Percentiles rank a stretch among this genome's conserved stretches.
Evolutionary conservation across 2,329 filamentous ascomycete species (phyloP).

Genomic region (Colletotrichum tanaceti): DNA sequence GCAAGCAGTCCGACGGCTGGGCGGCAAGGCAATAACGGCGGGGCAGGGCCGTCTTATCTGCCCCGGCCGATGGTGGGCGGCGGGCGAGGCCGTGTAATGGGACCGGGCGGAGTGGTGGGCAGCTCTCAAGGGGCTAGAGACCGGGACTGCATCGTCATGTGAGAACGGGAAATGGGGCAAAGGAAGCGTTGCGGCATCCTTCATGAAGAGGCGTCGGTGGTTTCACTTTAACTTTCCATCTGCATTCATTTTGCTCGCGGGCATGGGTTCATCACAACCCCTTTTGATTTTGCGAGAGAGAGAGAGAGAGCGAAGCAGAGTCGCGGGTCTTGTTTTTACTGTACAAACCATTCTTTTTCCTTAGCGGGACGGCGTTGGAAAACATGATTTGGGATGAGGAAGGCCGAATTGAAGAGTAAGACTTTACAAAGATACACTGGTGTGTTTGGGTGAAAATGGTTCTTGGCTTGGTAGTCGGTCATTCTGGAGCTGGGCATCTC

Average conservation of each 20-base stretch:
- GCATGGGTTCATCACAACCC: constrained; percentile 12
- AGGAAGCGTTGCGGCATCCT: constrained; percentile 9
- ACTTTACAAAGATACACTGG: constrained; percentile 1
- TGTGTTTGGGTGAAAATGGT: too few species aligned
- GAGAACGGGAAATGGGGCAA: constrained; percentile 1
- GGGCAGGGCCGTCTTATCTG: constrained; percentile 29
- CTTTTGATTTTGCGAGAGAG: not conserved
- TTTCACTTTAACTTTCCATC: constrained; percentile 2
- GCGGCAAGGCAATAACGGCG: constrained; percentile 24
- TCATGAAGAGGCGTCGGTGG: constrained; percentile 25
- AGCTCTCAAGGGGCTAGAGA: constrained; percentile 43
- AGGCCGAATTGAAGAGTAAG: constrained; percentile 23
- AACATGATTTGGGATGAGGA: constrained; percentile 14
- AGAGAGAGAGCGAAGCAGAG: not conserved
- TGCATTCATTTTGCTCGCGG: not conserved
- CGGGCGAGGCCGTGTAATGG: constrained; percentile 33
- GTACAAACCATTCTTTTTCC: constrained; percentile 8
- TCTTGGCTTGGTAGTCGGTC: too few species aligned
- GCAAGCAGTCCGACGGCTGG: constrained; percentile 51
- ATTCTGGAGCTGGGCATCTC: not conserved
- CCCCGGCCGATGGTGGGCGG: constrained; percentile 32
- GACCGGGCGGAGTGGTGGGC: constrained; percentile 33
- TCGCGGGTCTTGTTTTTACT: not conserved
- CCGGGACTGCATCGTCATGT: constrained; percentile 63
- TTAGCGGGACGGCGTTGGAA: constrained; percentile 30